A percentile compares a stretch with the other conserved stretches of the same genome.
These are phyloP conservation scores for Iris pallida DNA, from an alignment of 116 monocot species.

Conservation along the genomic window DNA sequence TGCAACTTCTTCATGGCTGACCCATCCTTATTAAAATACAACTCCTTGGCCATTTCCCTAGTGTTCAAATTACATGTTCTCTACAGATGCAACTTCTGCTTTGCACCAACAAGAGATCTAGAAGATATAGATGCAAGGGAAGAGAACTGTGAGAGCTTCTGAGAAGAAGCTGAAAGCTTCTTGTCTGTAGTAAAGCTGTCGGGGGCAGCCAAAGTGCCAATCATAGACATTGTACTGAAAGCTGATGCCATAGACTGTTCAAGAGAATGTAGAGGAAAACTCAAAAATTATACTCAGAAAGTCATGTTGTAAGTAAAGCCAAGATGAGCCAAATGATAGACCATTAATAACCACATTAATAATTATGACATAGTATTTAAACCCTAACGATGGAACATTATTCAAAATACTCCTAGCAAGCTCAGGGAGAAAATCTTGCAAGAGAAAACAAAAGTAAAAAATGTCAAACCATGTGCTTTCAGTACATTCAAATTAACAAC, in stretches of 20 bases:
- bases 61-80: constrained; percentile 31
- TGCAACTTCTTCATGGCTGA: constrained; percentile 55
- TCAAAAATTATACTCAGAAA: too few species aligned
- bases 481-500: too few species aligned
- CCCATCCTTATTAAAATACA: constrained; percentile 63
- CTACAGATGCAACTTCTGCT: constrained; percentile 23
- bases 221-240: constrained; percentile 32
- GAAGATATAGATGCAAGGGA: constrained; percentile 46
- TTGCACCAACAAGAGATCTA: constrained; percentile 20
- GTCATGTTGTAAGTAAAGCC: too few species aligned
- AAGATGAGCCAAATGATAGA: too few species aligned
- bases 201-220: constrained; percentile 28
- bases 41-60: constrained; percentile 55
- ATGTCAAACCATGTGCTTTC: too few species aligned
- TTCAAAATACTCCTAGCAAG: too few species aligned
- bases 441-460: too few species aligned
- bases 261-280: background rate
- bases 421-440: too few species aligned
- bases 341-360: too few species aligned
- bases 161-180: constrained; percentile 26
- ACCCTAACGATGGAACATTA: too few species aligned
- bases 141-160: constrained; percentile 35
- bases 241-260: constrained; percentile 30
- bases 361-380: too few species aligned
- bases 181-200: constrained; percentile 14